Evolutionary conservation across 805 yeast species (phyloP).

Genomic region (Vanderwaltozyma verrucispora): DNA sequence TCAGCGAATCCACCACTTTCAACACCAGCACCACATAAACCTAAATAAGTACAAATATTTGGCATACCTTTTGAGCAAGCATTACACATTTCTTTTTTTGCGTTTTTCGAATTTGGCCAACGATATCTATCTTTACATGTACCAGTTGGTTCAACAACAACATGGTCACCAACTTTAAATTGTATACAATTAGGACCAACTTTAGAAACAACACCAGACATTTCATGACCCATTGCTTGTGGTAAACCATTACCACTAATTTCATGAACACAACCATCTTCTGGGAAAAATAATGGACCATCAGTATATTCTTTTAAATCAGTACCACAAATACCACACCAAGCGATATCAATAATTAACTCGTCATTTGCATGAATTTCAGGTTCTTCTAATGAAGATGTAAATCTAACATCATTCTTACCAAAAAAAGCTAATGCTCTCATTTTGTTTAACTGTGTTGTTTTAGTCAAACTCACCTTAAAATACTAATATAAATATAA

Average conservation of each 20-base stretch:
- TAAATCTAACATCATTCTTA: conserved; percentile 35
- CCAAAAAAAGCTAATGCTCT: conserved; percentile 41
- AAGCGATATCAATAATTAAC: conserved; percentile 35
- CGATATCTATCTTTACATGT: conserved; percentile 42
- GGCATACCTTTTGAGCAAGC: conserved; percentile 42
- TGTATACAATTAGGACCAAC: conserved; percentile 38
- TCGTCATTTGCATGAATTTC: conserved; percentile 30
- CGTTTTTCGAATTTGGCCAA: conserved; percentile 29
- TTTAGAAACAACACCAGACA: conserved; percentile 35
- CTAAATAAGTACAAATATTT: conserved; percentile 41
- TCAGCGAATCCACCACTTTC: conserved; percentile 49
- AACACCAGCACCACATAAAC: conserved; percentile 47
- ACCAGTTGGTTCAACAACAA: conserved; percentile 53
- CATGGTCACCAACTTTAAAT: conserved; percentile 44
- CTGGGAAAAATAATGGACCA: conserved; percentile 50
- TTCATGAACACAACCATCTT: conserved; percentile 29
- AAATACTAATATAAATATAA: no score
- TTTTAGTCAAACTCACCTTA: no score
- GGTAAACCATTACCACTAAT: conserved; percentile 35
- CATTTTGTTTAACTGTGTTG: conserved; percentile 22
- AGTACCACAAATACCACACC: conserved; percentile 57
- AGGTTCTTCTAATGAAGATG: conserved; percentile 30
- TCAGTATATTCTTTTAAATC: conserved; percentile 48
- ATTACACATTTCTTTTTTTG: conserved; percentile 30
- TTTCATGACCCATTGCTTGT: conserved; percentile 45